phyloP scores from a whole-genome alignment of 1,284 basidiomycete species.

The Rhodotorula sp. region DNA sequence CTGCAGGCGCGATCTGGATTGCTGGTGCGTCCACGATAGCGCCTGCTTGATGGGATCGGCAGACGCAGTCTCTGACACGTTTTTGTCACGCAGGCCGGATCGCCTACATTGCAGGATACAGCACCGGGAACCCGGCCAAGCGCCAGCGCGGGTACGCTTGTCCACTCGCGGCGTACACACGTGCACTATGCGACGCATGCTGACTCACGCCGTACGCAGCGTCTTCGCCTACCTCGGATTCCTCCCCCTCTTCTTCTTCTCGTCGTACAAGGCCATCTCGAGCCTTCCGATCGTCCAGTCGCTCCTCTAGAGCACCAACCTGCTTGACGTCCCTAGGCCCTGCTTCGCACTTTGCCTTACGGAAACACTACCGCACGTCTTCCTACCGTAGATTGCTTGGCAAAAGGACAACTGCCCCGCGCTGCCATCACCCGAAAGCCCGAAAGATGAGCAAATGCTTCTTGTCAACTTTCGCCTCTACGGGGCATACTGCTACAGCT shows the following conservation, averaged over 20 bases:
- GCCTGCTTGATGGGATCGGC: background rate
- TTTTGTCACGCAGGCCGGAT: conserved; percentile 11
- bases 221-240: conserved; percentile 24
- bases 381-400: too few relatives aligned
- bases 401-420: too few relatives aligned
- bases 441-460: too few relatives aligned
- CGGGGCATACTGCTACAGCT: too few relatives aligned
- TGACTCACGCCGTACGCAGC: conserved; percentile 12
- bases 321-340: background rate
- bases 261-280: conserved; percentile 23
- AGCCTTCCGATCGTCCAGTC: conserved; percentile 14
- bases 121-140: conserved; percentile 20
- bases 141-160: conserved; percentile 12
- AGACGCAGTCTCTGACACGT: too few relatives aligned
- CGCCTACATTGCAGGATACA: conserved; percentile 33
- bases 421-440: too few relatives aligned
- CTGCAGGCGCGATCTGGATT: conserved; percentile 25
- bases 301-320: background rate
- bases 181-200: background rate
- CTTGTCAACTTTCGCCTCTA: too few relatives aligned
- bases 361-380: too few relatives aligned
- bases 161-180: too few relatives aligned
- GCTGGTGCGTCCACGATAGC: conserved; percentile 4
- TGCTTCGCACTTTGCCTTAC: background rate
- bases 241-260: conserved; percentile 24